A percentile compares a stretch with the other conserved stretches of the same genome.
Conservation (phyloP, 2,329 filamentous ascomycete genomes). For the Penicillium digitatum region DNA sequence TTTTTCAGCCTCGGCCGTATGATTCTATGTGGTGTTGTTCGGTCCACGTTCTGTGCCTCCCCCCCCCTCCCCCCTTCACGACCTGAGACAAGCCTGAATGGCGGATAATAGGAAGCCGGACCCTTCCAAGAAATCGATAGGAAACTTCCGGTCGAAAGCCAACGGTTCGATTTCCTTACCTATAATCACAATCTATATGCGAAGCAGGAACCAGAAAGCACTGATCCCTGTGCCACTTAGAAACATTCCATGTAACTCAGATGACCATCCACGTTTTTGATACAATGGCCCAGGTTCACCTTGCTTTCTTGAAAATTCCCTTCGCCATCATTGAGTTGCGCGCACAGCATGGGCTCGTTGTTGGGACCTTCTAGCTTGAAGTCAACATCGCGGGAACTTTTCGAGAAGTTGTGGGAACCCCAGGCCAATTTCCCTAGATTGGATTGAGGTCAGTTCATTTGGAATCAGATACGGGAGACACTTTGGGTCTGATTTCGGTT, state of each 20-base stretch:
- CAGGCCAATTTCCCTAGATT: slow-evolving; percentile 18
- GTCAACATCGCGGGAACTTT: slow-evolving; percentile 7
- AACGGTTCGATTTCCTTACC: neutral
- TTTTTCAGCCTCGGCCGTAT: slow-evolving; percentile 15
- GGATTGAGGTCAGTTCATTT: neutral
- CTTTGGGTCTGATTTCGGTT: neutral
- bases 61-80: no score
- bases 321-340: slow-evolving; percentile 11
- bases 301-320: slow-evolving; percentile 7
- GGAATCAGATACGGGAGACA: neutral
- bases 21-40: neutral
- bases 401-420: slow-evolving; percentile 15
- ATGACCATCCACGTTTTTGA: slow-evolving; percentile 22
- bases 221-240: slow-evolving; percentile 2
- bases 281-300: slow-evolving; percentile 20
- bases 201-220: neutral
- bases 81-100: neutral
- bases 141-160: neutral
- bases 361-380: slow-evolving; percentile 17
- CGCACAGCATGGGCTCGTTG: slow-evolving; percentile 18
- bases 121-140: neutral
- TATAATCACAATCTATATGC: neutral
- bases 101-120: neutral
- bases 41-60: no score
- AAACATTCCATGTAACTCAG: slow-evolving; percentile 23